These are phyloP conservation scores for Bocquillonia castaneifolia DNA, from an alignment of 441 rosid species.

Conservation along the genomic window DNA sequence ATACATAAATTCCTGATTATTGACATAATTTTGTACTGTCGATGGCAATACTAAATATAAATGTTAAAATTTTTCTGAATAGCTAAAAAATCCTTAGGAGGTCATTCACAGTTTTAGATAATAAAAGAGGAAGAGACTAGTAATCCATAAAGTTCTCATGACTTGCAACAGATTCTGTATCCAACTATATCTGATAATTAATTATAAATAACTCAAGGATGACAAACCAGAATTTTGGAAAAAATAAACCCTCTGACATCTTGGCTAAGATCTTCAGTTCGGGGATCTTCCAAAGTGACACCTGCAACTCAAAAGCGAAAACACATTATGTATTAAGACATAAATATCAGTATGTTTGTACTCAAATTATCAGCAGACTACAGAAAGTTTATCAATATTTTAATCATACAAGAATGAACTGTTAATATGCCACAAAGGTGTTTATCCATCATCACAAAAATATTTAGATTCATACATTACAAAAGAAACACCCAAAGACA, in stretches of 20 bases:
- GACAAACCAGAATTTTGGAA: conserved; percentile 86
- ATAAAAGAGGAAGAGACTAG: background rate
- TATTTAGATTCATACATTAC: background rate
- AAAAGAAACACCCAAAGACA: background rate
- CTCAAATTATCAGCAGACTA: background rate
- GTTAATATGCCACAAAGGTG: background rate
- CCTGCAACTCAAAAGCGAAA: conserved; percentile 55
- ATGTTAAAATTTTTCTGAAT: too few species aligned
- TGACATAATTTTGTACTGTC: too few species aligned
- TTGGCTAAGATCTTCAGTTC: conserved; percentile 98
- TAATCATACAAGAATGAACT: background rate
- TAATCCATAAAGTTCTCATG: background rate
- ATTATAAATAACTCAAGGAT: conserved; percentile 16
- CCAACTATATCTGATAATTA: background rate
- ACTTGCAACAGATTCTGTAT: background rate
- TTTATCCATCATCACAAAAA: background rate
- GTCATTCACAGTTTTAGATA: background rate
- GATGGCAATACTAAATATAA: too few species aligned
- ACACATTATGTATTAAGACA: conserved; percentile 8
- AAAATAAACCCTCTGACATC: conserved; percentile 99
- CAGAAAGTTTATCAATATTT: background rate
- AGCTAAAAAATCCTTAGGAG: background rate
- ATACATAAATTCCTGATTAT: too few species aligned
- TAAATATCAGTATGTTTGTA: background rate
- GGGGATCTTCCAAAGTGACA: conserved; percentile 94